These are phyloP conservation scores for Pseudoperonospora humuli DNA, from an alignment of 352 stramenopile genomes.

Conservation along the genomic window DNA sequence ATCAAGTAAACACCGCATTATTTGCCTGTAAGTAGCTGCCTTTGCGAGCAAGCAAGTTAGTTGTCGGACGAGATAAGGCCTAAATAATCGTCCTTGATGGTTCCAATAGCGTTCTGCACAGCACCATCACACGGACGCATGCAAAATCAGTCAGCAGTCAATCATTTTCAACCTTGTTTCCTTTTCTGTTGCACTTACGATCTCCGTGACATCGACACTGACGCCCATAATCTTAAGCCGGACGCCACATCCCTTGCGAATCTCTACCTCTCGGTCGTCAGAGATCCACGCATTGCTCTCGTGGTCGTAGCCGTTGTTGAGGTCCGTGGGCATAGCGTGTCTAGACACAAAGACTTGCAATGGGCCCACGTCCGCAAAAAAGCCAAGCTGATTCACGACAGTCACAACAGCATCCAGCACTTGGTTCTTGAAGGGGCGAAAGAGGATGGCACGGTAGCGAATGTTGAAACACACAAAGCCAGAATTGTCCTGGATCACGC, in stretches of 20 bases:
- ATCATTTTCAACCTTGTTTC: not conserved
- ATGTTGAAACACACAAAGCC: conserved; percentile 95
- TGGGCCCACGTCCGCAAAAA: conserved; percentile 94
- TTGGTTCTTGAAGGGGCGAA: conserved; percentile 96
- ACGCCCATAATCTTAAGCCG: conserved; percentile 95
- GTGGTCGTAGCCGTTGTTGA: conserved; percentile 93
- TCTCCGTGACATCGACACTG: conserved; percentile 95
- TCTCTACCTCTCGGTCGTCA: conserved; percentile 96
- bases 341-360: conserved; percentile 96
- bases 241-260: conserved; percentile 92
- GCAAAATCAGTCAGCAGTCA: conserved; percentile 8
- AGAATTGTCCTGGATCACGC: conserved; percentile 97
- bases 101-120: conserved; percentile 91
- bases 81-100: conserved; percentile 98
- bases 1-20: conserved; percentile 4
- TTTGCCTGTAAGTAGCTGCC: conserved; percentile 3
- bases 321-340: conserved; percentile 91
- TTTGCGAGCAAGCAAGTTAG: conserved; percentile 14
- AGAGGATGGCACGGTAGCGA: conserved; percentile 93
- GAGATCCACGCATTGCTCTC: conserved; percentile 96
- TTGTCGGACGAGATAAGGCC: conserved; percentile 90
- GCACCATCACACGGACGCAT: conserved; percentile 2
- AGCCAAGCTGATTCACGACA: conserved; percentile 93
- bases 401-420: conserved; percentile 96
- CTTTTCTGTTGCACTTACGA: conserved; percentile 30